Base-by-base conservation (phyloP, 108 stramenopile species). In the Mayamaea pseudoterrestris region DNA sequence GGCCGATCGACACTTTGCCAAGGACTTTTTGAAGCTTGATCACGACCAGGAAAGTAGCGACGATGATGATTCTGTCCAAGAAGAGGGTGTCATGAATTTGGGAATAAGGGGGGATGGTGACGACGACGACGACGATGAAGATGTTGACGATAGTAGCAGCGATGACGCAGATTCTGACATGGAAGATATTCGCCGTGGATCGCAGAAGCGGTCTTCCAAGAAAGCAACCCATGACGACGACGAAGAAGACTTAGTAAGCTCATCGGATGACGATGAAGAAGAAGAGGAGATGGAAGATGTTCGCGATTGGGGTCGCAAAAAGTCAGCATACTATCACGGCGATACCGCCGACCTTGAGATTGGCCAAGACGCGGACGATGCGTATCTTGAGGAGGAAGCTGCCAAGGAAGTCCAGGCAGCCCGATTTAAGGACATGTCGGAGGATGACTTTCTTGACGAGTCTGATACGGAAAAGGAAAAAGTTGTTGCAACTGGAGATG, bases 331-430 rank as follows among this genome's bases (percentile, higher is more conserved):
- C 59, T 97, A 90, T 53, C 61, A 76, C 29, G 96, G 86, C 30
- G 96, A 97, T 50, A 94, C 94, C 0, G 93, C 88, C 5, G 96
- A 95, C 57, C 63, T 97, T 22, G 96, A 95, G 57, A 85, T 94
- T 58, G 93, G 92, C 13, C 91, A 94, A 48, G 81, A 89, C 28
- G 73, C 71, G 12, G 74, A 76, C 42, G 77, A 83, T 60, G 88
- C 87, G 14, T 68, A 63, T 18, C 61, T 83, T 0, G 90, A 90
- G 63, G 86, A 84, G 50, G 83, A 84, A 56, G 88, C 75, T 9
- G 90, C 74, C 8, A 63, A 63, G 47, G 76, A 90, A 71, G 68
- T 93, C n/a, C 68, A 78, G 49, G 51, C 63, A 8, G 65, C 65
- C 3, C 55, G 78, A 26, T 78, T 82, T 36, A 59, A 80, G 29